A percentile compares a stretch with the other conserved stretches of the same genome.
Evolutionary conservation across 257 asterid genomes (phyloP).

Genomic region (Orobanche coerulescens): DNA sequence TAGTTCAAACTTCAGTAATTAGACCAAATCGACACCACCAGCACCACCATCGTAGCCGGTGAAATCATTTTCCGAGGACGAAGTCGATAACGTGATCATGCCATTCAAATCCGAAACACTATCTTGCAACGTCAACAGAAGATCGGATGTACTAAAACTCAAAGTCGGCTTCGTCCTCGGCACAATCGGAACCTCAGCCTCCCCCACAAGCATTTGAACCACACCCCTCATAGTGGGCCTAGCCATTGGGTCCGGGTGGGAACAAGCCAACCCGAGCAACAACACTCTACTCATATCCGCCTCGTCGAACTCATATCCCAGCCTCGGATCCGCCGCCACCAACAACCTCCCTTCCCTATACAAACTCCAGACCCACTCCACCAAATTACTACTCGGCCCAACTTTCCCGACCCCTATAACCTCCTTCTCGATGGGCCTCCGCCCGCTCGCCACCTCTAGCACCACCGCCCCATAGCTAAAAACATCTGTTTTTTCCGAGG

Average conservation of each 20-base stretch:
- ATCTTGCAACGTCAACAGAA: slow-evolving; percentile 57
- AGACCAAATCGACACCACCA: slow-evolving; percentile 31
- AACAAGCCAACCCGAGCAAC: slow-evolving; percentile 58
- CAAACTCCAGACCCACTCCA: slow-evolving; percentile 84
- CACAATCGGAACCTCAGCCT: slow-evolving; percentile 53
- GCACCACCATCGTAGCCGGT: slow-evolving; percentile 28
- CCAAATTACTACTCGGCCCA: slow-evolving; percentile 42
- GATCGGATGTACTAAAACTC: slow-evolving; percentile 65
- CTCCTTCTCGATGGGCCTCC: slow-evolving; percentile 72
- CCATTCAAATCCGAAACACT: slow-evolving; percentile 76
- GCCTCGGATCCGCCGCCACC: slow-evolving; percentile 49
- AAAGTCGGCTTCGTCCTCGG: slow-evolving; percentile 59
- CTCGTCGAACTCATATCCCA: slow-evolving; percentile 46
- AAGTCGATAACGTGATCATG: slow-evolving; percentile 44
- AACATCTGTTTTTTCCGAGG: slow-evolving; percentile 67
- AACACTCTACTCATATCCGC: slow-evolving; percentile 58
- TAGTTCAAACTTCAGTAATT: neutral
- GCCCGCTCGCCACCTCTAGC: slow-evolving; percentile 74
- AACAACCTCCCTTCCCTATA: slow-evolving; percentile 52
- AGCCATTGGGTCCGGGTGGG: slow-evolving; percentile 68
- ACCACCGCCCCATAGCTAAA: slow-evolving; percentile 82
- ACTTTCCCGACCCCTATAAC: slow-evolving; percentile 35
- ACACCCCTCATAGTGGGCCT: slow-evolving; percentile 74
- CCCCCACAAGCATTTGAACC: slow-evolving; percentile 75
- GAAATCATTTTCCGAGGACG: slow-evolving; percentile 58